Base-by-base conservation (phyloP, 306 rosid genomes). In the Datisca glomerata region DNA sequence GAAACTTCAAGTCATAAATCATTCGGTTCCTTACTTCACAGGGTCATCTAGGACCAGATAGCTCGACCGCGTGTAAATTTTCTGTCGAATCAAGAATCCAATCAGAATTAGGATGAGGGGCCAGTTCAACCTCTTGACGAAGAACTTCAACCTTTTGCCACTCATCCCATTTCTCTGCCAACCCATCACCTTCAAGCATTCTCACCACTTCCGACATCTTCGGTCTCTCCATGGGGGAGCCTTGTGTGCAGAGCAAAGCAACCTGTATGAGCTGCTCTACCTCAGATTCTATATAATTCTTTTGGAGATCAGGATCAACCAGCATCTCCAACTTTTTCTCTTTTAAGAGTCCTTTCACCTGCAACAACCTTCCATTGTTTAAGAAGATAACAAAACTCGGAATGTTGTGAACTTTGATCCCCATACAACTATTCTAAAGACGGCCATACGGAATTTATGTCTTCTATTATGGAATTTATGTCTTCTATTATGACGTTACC, bases 171-270 rank as follows among this genome's bases (percentile, higher is more conserved):
- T 80, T 75, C 43, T 78, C 89, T 0, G 84, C 81, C 61, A 78
- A 66, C 24, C 92, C 91, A 41, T 86, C 79, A 4, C 96, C 96
- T 75, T 86, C 96, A 19, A 86, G 91, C 96, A 86, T 86, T 63
- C 89, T 73, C 3, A 81, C 78, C 19, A 86, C 92, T 39, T 86
- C 94, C 0, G 91, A 86, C 96, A 86, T 86, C 67, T 79, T 86
- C 0, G 96, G 96, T 35, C 94, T 66, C 49, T 86, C 86, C 69
- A 64, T 54, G 0, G 84, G 75, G 6, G 94, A 40, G 35, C 81
- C 76, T 62, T 79, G 80, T 4, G 84, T 86, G 81, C 96, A 86
- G 15, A 81, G 68, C 16, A 86, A 66, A 31, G 92, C 94, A 34
- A 86, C 78, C 53, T 78, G 92, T 68, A 68, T 78, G 43, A 81